phyloP scores from a whole-genome alignment of 257 asterid species.

The Primulina eburnea region DNA sequence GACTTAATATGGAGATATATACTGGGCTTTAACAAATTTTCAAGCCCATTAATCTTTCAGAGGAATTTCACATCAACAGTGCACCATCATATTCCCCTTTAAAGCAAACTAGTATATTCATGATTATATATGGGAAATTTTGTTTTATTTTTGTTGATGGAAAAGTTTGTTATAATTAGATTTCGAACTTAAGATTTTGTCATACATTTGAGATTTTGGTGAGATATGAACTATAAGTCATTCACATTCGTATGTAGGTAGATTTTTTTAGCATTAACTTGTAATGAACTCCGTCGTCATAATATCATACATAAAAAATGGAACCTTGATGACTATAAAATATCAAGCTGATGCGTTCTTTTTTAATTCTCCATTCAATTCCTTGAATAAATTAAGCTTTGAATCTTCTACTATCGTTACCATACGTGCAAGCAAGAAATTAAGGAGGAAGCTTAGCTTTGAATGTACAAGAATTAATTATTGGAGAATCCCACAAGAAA shows the following conservation, averaged over 20 bases:
- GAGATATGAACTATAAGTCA: no score
- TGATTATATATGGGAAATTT: no score
- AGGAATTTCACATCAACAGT: neutral
- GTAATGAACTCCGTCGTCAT: conserved; percentile 22
- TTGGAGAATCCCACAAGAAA: conserved; percentile 1
- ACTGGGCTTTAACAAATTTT: neutral
- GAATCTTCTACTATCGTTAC: conserved; percentile 30
- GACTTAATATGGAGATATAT: no score
- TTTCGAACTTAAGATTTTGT: no score
- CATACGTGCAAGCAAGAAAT: conserved; percentile 48
- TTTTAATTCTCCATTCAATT: conserved; percentile 8
- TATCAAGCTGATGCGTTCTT: neutral
- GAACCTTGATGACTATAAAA: conserved; percentile 24
- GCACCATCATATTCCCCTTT: no score
- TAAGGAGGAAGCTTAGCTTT: conserved; percentile 39
- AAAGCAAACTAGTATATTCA: no score
- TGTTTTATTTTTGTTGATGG: no score
- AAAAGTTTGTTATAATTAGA: no score
- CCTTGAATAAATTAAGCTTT: conserved; percentile 26
- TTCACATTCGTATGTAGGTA: no score
- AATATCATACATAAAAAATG: conserved; percentile 28
- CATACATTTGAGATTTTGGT: no score
- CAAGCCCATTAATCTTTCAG: neutral
- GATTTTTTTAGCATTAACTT: conserved; percentile 5
- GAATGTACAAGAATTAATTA: conserved; percentile 29